Conservation (phyloP, 164 flowering plant genomes). For the Dillenia turbinata region DNA sequence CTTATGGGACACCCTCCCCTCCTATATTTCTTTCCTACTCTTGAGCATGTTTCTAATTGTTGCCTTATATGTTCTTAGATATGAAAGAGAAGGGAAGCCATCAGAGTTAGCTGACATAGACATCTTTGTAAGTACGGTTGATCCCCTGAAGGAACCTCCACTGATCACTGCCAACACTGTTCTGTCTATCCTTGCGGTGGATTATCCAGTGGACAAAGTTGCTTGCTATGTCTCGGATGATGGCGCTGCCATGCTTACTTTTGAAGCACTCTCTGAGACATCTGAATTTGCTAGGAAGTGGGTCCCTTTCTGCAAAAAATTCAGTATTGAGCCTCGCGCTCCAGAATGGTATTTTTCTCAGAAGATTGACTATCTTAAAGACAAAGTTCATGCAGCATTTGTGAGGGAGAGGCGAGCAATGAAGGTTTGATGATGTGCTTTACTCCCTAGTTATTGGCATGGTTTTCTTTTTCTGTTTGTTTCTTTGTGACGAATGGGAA, state of each 20-base stretch:
- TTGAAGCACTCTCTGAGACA: conserved; percentile 56
- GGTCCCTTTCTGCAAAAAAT: conserved; percentile 64
- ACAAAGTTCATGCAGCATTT: conserved; percentile 54
- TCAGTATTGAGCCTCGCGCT: conserved; percentile 48
- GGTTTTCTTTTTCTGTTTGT: background rate
- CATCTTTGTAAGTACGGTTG: conserved; percentile 62
- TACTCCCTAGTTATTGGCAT: background rate
- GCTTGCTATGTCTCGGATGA: conserved; percentile 66
- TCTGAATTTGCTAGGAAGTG: conserved; percentile 59
- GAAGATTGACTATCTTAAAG: conserved; percentile 52
- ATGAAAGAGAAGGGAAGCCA: conserved; percentile 54
- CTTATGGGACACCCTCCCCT: too few relatives aligned
- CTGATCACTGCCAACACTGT: conserved; percentile 58
- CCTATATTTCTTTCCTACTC: too few relatives aligned
- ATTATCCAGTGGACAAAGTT: conserved; percentile 66
- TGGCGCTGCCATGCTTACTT: conserved; percentile 60
- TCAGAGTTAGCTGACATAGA: conserved; percentile 42
- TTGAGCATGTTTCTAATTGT: too few relatives aligned
- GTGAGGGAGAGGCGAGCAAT: conserved; percentile 55
- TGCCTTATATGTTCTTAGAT: conserved; percentile 18
- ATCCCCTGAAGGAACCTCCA: conserved; percentile 65
- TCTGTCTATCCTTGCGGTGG: conserved; percentile 51
- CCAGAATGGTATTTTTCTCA: conserved; percentile 59
- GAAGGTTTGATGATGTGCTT: conserved; percentile 31
- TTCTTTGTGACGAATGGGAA: background rate